Evolutionary conservation across 2,329 filamentous ascomycete species (phyloP).

Genomic region (Trichophyton verrucosum): DNA sequence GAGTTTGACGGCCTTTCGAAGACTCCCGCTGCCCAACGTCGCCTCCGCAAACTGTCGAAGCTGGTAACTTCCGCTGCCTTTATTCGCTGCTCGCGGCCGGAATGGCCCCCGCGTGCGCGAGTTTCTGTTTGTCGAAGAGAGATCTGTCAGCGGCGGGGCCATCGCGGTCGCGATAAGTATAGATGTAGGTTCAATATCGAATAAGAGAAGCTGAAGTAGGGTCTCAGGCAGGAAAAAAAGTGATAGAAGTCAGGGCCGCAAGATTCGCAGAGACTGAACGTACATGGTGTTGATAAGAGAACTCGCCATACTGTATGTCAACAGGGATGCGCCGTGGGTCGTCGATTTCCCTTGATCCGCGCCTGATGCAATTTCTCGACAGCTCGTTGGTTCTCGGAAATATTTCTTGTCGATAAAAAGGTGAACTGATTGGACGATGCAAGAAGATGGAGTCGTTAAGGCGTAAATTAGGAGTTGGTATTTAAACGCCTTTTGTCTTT

Average conservation of each 20-base stretch:
- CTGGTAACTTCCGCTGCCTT: constrained; percentile 84
- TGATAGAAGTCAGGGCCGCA: not conserved
- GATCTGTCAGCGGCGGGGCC: not conserved
- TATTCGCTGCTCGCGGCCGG: constrained; percentile 70
- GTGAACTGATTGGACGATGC: not conserved
- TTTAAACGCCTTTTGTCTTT: not conserved
- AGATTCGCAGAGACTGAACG: not conserved
- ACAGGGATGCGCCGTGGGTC: not conserved
- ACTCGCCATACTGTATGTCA: not conserved
- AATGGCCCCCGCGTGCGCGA: constrained; percentile 82
- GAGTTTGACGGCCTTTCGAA: constrained; percentile 91
- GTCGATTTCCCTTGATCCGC: not conserved
- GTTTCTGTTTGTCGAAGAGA: constrained; percentile 45
- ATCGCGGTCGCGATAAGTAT: not conserved
- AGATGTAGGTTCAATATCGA: not conserved
- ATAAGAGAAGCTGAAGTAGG: not conserved
- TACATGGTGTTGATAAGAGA: constrained; percentile 5
- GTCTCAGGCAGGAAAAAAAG: not conserved
- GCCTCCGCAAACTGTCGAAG: constrained; percentile 96
- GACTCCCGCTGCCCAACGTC: constrained; percentile 82
- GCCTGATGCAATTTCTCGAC: not conserved
- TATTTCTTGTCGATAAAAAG: not conserved
- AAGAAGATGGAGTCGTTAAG: not conserved
- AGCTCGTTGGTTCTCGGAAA: not conserved
- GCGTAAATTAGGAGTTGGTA: no score